Evolutionary conservation across 805 yeast species (phyloP).

Genomic region (Candida silvatica): DNA sequence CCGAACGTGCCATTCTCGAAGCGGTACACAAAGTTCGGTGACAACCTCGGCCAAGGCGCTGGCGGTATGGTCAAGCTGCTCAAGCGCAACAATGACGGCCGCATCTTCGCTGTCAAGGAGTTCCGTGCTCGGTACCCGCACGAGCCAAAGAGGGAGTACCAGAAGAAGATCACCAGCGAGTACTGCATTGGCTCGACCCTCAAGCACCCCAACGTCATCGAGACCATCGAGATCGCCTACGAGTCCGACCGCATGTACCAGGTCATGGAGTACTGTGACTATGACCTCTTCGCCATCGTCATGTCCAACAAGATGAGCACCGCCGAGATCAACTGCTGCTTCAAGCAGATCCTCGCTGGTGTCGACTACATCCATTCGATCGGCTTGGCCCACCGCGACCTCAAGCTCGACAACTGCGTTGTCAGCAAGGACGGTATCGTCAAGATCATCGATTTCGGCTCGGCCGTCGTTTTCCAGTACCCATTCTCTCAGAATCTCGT

Average conservation of each 20-base stretch:
- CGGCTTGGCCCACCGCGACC: slow-evolving; percentile 88
- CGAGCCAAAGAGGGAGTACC: slow-evolving; percentile 78
- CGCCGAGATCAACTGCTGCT: slow-evolving; percentile 80
- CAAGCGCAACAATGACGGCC: slow-evolving; percentile 53
- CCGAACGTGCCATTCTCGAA: slow-evolving; percentile 58
- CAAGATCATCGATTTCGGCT: slow-evolving; percentile 87
- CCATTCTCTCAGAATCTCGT: slow-evolving; percentile 69
- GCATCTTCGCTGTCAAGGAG: slow-evolving; percentile 87
- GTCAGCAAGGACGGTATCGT: slow-evolving; percentile 76
- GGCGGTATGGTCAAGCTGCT: slow-evolving; percentile 85
- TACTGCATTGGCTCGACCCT: slow-evolving; percentile 89
- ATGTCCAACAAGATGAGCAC: slow-evolving; percentile 85
- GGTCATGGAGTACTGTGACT: slow-evolving; percentile 93
- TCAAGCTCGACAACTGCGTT: slow-evolving; percentile 90
- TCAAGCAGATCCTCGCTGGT: slow-evolving; percentile 78
- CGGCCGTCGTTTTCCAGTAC: slow-evolving; percentile 84
- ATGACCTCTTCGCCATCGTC: slow-evolving; percentile 86
- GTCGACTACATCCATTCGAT: slow-evolving; percentile 71
- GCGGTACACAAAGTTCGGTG: slow-evolving; percentile 75
- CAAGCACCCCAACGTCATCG: slow-evolving; percentile 83
- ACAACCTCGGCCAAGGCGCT: slow-evolving; percentile 88
- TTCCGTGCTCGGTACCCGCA: slow-evolving; percentile 68
- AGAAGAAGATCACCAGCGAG: slow-evolving; percentile 88
- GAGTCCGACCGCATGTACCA: slow-evolving; percentile 82
- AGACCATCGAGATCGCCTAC: slow-evolving; percentile 84